Evolutionary conservation across 371 early-diverging fungal species (phyloP).

Genomic region (Amoeboaphelidium occidentale): DNA sequence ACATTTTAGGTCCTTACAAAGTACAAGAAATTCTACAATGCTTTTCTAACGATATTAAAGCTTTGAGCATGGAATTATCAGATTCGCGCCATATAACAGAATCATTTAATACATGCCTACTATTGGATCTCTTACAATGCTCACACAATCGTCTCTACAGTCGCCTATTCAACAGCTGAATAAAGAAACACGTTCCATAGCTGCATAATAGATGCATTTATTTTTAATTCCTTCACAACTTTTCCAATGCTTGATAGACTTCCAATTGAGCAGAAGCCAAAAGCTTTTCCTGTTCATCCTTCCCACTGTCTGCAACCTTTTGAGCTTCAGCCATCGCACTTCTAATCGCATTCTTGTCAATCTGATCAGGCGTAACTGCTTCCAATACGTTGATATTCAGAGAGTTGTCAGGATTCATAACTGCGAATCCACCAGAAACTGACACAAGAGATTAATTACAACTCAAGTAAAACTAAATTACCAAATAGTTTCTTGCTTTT

Average conservation of each 20-base stretch:
- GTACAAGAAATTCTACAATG: slow-evolving; percentile 48
- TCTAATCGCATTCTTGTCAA: slow-evolving; percentile 50
- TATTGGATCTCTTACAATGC: neutral
- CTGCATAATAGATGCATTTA: neutral
- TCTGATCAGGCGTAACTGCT: slow-evolving; percentile 64
- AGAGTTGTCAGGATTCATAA: slow-evolving; percentile 83
- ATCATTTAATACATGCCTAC: neutral
- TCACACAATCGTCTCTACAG: neutral
- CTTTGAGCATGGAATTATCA: no score
- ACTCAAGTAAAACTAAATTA: slow-evolving; percentile 12
- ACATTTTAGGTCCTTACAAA: slow-evolving; percentile 62
- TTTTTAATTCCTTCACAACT: slow-evolving; percentile 22
- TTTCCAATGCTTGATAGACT: slow-evolving; percentile 58
- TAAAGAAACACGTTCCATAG: no score
- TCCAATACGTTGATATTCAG: slow-evolving; percentile 93
- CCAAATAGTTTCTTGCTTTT: slow-evolving; percentile 80
- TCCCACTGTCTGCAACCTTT: slow-evolving; percentile 27
- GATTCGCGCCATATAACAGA: no score
- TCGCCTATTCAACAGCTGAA: neutral
- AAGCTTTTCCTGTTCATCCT: slow-evolving; percentile 55
- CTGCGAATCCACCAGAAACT: slow-evolving; percentile 91
- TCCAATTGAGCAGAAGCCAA: slow-evolving; percentile 67
- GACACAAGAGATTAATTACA: neutral
- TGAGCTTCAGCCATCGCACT: slow-evolving; percentile 60
- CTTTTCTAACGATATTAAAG: no score